Conservation (phyloP, 2,329 filamentous ascomycete species). For the Aspergillus sp. region DNA sequence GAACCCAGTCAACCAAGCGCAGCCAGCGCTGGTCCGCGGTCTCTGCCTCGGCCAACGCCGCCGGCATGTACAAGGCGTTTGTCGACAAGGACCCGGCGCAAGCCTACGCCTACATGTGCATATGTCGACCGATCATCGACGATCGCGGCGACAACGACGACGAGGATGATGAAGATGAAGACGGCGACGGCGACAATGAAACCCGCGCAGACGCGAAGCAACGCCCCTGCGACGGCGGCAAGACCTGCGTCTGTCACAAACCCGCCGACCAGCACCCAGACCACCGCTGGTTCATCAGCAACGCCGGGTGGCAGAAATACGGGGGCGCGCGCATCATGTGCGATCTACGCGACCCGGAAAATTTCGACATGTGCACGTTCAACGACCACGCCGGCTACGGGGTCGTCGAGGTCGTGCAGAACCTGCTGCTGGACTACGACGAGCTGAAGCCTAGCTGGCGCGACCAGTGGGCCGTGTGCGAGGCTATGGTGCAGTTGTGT, state of each 20-base stretch:
- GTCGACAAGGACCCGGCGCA: not conserved
- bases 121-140: slow-evolving; percentile 3
- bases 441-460: slow-evolving; percentile 33
- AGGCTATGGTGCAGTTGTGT: slow-evolving; percentile 35
- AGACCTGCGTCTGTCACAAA: slow-evolving; percentile 12
- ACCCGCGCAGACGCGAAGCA: slow-evolving; percentile 19
- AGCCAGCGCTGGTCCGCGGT: slow-evolving; percentile 29
- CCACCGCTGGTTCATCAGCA: slow-evolving; percentile 6
- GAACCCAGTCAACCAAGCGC: not conserved
- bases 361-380: slow-evolving; percentile 44
- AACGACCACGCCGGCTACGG: slow-evolving; percentile 46
- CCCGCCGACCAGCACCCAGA: slow-evolving; percentile 7
- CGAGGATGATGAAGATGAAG: not conserved
- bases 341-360: slow-evolving; percentile 37
- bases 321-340: slow-evolving; percentile 17
- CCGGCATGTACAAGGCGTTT: slow-evolving; percentile 9
- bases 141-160: slow-evolving; percentile 22
- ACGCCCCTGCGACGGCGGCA: slow-evolving; percentile 20
- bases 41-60: slow-evolving; percentile 37
- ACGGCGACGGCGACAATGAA: slow-evolving; percentile 21
- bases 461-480: slow-evolving; percentile 44
- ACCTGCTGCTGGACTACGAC: slow-evolving; percentile 41
- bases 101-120: slow-evolving; percentile 1
- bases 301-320: slow-evolving; percentile 4
- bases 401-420: slow-evolving; percentile 44